Conservation (phyloP, 2,329 filamentous ascomycete genomes). For the Sporothrix curviconia region DNA sequence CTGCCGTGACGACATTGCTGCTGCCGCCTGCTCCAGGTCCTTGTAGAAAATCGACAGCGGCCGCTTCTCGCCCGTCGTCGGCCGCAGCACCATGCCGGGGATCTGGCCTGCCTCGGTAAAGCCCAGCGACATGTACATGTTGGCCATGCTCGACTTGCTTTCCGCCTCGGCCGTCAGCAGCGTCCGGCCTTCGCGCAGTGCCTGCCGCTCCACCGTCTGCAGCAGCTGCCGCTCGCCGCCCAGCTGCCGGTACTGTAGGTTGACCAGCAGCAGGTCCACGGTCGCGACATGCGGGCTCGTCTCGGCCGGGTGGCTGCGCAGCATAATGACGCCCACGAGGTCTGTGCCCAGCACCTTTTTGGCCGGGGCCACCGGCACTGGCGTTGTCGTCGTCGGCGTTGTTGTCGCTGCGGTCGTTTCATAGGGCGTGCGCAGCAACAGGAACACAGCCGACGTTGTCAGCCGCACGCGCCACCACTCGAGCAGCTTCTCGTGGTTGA, state of each 20-base stretch:
- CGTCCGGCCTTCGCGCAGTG: constrained; percentile 40
- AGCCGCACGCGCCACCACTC: constrained; percentile 51
- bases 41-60: constrained; percentile 55
- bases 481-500: constrained; percentile 49
- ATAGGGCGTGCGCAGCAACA: constrained; percentile 36
- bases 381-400: neutral
- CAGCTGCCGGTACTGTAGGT: constrained; percentile 41
- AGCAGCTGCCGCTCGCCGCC: constrained; percentile 49
- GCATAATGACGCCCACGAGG: constrained; percentile 50
- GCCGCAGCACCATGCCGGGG: constrained; percentile 43
- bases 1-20: neutral
- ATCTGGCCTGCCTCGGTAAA: constrained; percentile 51
- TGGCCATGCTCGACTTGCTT: constrained; percentile 42
- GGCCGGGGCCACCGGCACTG: constrained; percentile 19
- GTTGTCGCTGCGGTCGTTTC: neutral
- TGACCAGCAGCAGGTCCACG: constrained; percentile 54
- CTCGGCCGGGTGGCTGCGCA: constrained; percentile 45
- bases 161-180: constrained; percentile 42
- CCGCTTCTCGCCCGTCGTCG: constrained; percentile 41
- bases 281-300: constrained; percentile 49
- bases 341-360: constrained; percentile 36
- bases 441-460: constrained; percentile 45
- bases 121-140: constrained; percentile 49
- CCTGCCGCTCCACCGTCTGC: constrained; percentile 48
- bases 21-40: constrained; percentile 32